Conservation (phyloP, 2,329 filamentous ascomycete species). For the Elsinoe necatrix region DNA sequence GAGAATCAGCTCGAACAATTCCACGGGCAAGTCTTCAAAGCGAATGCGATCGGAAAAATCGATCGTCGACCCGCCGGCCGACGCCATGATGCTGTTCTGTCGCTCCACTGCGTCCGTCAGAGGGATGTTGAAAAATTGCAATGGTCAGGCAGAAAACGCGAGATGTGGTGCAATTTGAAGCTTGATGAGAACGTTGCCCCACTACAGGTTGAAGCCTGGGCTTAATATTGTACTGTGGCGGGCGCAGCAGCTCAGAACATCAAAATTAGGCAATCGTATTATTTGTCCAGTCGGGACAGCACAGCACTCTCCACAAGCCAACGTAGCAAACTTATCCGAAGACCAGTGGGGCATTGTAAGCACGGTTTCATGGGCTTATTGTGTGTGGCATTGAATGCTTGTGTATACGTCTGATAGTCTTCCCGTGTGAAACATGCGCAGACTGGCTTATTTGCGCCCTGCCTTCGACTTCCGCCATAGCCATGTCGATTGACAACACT, state of each 20-base stretch:
- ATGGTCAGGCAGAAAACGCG: background rate
- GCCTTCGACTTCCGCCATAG: too few species aligned
- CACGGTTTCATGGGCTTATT: background rate
- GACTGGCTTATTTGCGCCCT: too few species aligned
- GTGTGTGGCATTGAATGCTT: background rate
- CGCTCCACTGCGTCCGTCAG: background rate
- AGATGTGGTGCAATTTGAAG: background rate
- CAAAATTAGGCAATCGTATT: background rate
- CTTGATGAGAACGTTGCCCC: background rate
- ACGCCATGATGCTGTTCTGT: background rate
- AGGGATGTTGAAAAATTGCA: background rate
- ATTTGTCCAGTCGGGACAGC: background rate
- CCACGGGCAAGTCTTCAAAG: conserved; percentile 44
- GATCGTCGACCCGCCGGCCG: background rate
- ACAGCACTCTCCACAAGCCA: background rate
- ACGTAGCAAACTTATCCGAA: background rate
- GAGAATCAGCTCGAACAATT: conserved; percentile 54
- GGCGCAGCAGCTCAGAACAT: background rate
- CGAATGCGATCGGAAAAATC: background rate
- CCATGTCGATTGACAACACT: too few species aligned
- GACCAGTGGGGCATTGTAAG: background rate
- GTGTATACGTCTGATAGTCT: background rate
- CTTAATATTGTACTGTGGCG: background rate
- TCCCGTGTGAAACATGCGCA: background rate
- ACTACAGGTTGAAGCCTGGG: background rate